These are phyloP conservation scores for Ogataea trehalophila DNA, from an alignment of 805 yeast genomes.

Conservation along the genomic window DNA sequence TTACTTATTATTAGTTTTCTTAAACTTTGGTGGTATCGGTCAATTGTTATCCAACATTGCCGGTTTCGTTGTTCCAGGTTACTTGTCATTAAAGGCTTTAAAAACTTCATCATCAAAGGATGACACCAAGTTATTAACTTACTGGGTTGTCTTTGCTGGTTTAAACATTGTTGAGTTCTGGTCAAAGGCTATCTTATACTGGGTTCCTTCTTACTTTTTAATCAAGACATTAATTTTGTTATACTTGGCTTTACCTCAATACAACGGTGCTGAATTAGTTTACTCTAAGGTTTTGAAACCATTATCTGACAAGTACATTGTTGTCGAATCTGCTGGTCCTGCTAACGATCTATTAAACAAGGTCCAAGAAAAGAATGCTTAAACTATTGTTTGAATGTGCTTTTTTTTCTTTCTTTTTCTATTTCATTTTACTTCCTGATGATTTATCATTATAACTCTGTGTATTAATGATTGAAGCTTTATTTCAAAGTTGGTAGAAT, in stretches of 20 bases:
- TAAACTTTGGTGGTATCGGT: slow-evolving; percentile 93
- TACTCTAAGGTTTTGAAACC: slow-evolving; percentile 69
- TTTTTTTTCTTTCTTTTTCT: not conserved
- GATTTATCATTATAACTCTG: too few relatives aligned
- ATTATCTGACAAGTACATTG: slow-evolving; percentile 40
- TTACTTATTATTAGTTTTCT: slow-evolving; percentile 74
- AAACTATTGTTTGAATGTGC: slow-evolving; percentile 13
- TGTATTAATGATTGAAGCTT: too few relatives aligned
- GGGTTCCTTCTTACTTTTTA: slow-evolving; percentile 96
- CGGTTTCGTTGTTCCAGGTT: slow-evolving; percentile 87
- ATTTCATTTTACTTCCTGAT: too few relatives aligned
- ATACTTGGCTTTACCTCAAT: slow-evolving; percentile 82
- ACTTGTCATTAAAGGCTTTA: slow-evolving; percentile 79
- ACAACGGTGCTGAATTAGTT: slow-evolving; percentile 78
- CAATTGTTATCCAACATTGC: slow-evolving; percentile 90
- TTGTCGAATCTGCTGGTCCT: slow-evolving; percentile 18
- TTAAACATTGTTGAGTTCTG: slow-evolving; percentile 92
- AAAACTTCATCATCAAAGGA: slow-evolving; percentile 64
- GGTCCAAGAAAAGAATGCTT: slow-evolving; percentile 42
- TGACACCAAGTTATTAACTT: slow-evolving; percentile 85
- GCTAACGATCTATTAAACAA: slow-evolving; percentile 36
- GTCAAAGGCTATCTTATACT: slow-evolving; percentile 87
- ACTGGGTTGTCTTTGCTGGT: slow-evolving; percentile 97
- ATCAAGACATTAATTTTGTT: slow-evolving; percentile 84
- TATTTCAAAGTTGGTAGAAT: too few relatives aligned